Evolutionary conservation across 352 stramenopile species (phyloP).

Genomic region (Pythium biforme): DNA sequence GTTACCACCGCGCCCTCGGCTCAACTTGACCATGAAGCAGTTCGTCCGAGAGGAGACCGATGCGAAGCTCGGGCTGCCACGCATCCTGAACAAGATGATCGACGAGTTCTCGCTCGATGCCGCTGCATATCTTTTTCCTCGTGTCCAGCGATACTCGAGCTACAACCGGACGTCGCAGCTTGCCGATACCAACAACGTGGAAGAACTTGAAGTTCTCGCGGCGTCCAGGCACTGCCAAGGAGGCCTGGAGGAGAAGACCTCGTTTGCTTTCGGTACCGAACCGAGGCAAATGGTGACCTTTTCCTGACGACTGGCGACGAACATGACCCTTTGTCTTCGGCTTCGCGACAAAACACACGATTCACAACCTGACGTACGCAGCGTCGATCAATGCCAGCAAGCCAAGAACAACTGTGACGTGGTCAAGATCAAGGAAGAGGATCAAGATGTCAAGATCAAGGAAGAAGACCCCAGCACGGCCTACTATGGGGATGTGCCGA

Average conservation of each 20-base stretch:
- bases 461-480: no score
- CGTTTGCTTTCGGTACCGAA: background rate
- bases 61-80: background rate
- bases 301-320: background rate
- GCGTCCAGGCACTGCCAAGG: background rate
- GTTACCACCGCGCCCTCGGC: background rate
- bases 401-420: no score
- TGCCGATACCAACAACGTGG: background rate
- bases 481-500: no score
- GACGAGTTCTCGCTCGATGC: background rate
- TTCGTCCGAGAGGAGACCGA: background rate
- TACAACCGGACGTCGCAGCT: background rate
- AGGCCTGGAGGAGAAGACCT: background rate
- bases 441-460: no score
- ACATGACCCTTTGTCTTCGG: no score
- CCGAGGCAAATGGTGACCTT: background rate
- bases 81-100: slow-evolving; percentile 3
- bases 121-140: background rate
- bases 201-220: background rate
- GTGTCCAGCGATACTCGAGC: background rate
- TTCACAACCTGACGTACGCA: no score
- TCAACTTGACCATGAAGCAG: background rate
- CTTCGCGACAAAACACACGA: no score
- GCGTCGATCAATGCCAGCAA: no score
- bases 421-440: no score